A percentile compares a stretch with the other conserved stretches of the same genome.
Evolutionary conservation across 1,284 basidiomycete species (phyloP).

Genomic region (Pascua guehoae): DNA sequence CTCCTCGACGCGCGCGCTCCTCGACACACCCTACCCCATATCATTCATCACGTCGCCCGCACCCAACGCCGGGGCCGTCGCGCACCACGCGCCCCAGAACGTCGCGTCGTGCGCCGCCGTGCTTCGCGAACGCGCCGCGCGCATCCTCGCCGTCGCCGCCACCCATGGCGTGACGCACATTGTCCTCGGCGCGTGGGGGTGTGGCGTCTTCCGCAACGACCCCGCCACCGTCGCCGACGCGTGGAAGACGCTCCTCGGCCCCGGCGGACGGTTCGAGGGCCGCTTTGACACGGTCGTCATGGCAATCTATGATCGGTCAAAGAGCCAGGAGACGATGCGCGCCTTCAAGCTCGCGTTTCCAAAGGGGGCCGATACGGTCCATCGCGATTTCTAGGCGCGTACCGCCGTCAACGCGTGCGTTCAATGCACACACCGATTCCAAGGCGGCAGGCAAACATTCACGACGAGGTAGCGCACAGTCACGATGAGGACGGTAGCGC

Average conservation of each 20-base stretch:
- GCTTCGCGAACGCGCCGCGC: conserved; percentile 10
- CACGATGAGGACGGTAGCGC: too few relatives aligned
- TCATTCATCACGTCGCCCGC: conserved; percentile 13
- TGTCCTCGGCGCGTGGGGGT: conserved; percentile 21
- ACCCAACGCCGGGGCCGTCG: conserved; percentile 11
- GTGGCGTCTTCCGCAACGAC: conserved; percentile 18
- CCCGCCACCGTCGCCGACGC: conserved; percentile 5
- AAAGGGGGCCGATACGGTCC: too few relatives aligned
- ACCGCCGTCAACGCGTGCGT: too few relatives aligned
- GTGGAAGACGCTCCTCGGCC: conserved; percentile 5
- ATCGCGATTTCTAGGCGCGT: too few relatives aligned
- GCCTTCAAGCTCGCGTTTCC: too few relatives aligned
- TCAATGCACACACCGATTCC: too few relatives aligned
- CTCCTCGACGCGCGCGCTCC: neutral
- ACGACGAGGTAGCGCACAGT: too few relatives aligned
- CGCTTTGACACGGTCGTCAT: conserved; percentile 11
- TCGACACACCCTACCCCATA: conserved; percentile 1
- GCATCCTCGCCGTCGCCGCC: conserved; percentile 11
- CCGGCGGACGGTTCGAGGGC: conserved; percentile 3
- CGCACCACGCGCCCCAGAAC: neutral
- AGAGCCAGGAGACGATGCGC: too few relatives aligned
- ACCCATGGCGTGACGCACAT: conserved; percentile 3
- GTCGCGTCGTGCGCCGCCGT: neutral
- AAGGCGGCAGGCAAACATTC: too few relatives aligned
- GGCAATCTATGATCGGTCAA: conserved; percentile 6